Conservation (phyloP, 805 yeast species). For the Vanderwaltozyma polyspora region DNA sequence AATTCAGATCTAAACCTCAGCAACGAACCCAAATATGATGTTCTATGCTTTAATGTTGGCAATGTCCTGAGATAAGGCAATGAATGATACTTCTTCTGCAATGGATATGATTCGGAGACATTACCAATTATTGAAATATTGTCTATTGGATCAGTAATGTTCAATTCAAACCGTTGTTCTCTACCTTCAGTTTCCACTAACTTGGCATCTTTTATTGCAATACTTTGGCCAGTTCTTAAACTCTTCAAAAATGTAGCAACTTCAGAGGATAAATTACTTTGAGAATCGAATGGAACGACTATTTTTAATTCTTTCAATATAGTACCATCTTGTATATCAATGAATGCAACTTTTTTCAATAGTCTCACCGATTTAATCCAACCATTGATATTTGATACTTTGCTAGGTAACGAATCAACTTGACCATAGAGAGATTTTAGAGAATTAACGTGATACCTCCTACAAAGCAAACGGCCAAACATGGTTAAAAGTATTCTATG, state of each 20-base stretch:
- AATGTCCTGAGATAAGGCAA: constrained; percentile 53
- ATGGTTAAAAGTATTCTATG: no score
- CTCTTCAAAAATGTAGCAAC: constrained; percentile 13
- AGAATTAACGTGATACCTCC: neutral
- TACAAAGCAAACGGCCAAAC: neutral
- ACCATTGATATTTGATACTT: constrained; percentile 35
- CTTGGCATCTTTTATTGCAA: constrained; percentile 31
- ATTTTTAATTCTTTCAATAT: constrained; percentile 42
- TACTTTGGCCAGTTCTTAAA: constrained; percentile 38
- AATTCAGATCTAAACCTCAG: constrained; percentile 63
- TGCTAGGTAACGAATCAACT: neutral
- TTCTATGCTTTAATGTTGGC: constrained; percentile 73
- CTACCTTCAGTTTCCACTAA: constrained; percentile 21
- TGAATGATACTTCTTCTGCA: constrained; percentile 71
- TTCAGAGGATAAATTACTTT: neutral
- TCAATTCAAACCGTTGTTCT: constrained; percentile 43
- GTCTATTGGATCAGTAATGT: constrained; percentile 24
- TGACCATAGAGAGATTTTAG: neutral
- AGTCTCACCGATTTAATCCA: constrained; percentile 64
- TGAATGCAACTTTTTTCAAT: constrained; percentile 67
- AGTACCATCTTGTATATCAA: constrained; percentile 76
- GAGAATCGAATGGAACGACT: constrained; percentile 27
- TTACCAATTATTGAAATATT: constrained; percentile 45
- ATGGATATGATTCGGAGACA: constrained; percentile 56
- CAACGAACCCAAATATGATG: constrained; percentile 52